Evolutionary conservation across 441 rosid genomes (phyloP).

Genomic region (Manihot esculenta): DNA sequence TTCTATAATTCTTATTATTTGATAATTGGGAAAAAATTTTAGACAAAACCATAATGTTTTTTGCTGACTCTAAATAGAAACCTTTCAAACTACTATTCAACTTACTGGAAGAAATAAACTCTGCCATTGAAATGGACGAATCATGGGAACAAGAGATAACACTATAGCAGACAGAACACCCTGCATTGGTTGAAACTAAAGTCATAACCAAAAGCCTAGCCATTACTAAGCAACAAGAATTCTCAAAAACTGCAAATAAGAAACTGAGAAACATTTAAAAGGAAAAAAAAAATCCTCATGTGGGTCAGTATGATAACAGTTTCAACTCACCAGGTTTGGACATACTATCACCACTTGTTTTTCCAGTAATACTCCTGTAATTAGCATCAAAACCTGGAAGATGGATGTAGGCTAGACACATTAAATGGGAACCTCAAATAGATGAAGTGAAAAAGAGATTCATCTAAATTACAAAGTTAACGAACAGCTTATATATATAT

Average conservation of each 20-base stretch:
- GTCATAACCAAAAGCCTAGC: conserved; percentile 17
- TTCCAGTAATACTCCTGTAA: conserved; percentile 83
- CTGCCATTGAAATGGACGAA: conserved; percentile 98
- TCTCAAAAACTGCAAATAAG: conserved; percentile 12
- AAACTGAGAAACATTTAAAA: background rate
- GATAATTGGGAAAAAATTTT: too few relatives aligned
- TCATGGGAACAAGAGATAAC: conserved; percentile 79
- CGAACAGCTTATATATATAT: background rate
- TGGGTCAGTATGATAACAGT: conserved; percentile 6
- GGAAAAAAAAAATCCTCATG: too few relatives aligned
- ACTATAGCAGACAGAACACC: conserved; percentile 89
- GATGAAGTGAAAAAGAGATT: background rate
- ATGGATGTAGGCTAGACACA: background rate
- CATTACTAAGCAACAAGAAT: conserved; percentile 1
- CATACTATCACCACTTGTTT: conserved; percentile 77
- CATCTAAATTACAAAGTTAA: background rate
- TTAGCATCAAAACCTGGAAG: conserved; percentile 70
- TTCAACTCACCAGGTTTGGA: conserved; percentile 80
- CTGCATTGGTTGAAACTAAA: conserved; percentile 40
- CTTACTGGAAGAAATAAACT: conserved; percentile 95
- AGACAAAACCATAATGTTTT: conserved; percentile 8
- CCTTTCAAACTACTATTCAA: conserved; percentile 13
- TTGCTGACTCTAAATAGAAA: background rate
- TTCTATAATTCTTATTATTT: background rate
- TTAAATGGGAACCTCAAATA: background rate